Conservation (phyloP, 371 early-diverging fungal genomes). For the Mucor sp. region DNA sequence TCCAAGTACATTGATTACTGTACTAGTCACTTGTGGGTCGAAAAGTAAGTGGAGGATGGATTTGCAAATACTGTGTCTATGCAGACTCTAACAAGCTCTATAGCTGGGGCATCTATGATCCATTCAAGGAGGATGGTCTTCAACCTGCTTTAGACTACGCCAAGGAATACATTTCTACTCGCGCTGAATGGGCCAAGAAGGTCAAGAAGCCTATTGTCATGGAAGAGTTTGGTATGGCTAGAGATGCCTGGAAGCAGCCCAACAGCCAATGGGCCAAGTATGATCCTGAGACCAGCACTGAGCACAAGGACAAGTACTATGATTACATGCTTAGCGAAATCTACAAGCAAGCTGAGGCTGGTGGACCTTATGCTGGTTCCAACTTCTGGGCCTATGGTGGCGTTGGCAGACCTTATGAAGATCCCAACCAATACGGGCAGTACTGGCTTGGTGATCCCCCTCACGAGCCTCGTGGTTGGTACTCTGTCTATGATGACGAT, state of each 20-base stretch:
- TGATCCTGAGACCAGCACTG: background rate
- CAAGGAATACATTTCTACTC: background rate
- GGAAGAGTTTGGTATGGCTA: background rate
- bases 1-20: background rate
- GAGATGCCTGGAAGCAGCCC: background rate
- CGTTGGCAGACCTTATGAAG: background rate
- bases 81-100: background rate
- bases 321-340: background rate
- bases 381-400: background rate
- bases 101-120: background rate
- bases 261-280: background rate
- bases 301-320: background rate
- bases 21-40: background rate
- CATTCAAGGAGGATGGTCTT: background rate
- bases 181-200: background rate
- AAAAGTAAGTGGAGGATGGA: background rate
- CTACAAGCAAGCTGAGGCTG: background rate
- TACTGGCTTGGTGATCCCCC: background rate
- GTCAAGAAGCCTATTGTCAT: background rate
- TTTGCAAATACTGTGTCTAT: background rate
- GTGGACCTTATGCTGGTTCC: background rate
- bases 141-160: background rate
- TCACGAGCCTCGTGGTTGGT: background rate
- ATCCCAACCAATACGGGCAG: background rate
- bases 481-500: background rate